These are phyloP conservation scores for Taxillus chinensis DNA, from an alignment of 164 flowering plant species.

Conservation along the genomic window DNA sequence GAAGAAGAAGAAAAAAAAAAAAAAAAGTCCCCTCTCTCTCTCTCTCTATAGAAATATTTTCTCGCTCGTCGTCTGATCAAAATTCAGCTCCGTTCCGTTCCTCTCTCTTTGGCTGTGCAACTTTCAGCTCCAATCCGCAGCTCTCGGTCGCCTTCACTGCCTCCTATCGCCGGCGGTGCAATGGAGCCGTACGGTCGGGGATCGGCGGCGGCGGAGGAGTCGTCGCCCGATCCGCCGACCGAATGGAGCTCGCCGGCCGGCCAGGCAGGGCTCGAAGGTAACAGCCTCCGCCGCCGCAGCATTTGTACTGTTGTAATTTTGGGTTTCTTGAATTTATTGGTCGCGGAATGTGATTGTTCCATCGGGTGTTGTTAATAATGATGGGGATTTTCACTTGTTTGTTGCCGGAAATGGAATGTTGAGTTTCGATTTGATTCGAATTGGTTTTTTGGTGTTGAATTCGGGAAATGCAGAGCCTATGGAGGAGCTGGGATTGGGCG, in stretches of 20 bases:
- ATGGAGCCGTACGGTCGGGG: slow-evolving; percentile 46
- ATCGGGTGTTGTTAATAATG: background rate
- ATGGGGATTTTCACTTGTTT: background rate
- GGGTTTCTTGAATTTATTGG: no score
- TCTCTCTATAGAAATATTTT: background rate
- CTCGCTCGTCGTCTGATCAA: background rate
- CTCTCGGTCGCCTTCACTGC: background rate
- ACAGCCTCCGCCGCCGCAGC: slow-evolving; percentile 5
- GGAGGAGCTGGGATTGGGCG: slow-evolving; percentile 27
- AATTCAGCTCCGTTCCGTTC: background rate
- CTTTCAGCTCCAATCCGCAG: background rate
- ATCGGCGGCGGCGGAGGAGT: slow-evolving; percentile 17
- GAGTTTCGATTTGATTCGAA: background rate
- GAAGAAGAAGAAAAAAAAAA: no score
- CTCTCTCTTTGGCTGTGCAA: background rate
- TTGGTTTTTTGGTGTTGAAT: slow-evolving; percentile 6
- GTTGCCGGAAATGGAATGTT: background rate
- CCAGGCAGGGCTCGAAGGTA: slow-evolving; percentile 44
- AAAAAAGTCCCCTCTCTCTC: background rate
- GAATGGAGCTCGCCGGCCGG: slow-evolving; percentile 31
- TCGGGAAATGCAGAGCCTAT: slow-evolving; percentile 23
- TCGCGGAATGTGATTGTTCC: no score
- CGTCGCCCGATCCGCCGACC: slow-evolving; percentile 38
- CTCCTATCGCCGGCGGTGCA: slow-evolving; percentile 5
- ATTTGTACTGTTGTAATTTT: background rate